Evolutionary conservation across 768 basidiomycete species (phyloP), one percentile per base, ranked within the genome.

Genomic region (Tulasnella calospora): DNA sequence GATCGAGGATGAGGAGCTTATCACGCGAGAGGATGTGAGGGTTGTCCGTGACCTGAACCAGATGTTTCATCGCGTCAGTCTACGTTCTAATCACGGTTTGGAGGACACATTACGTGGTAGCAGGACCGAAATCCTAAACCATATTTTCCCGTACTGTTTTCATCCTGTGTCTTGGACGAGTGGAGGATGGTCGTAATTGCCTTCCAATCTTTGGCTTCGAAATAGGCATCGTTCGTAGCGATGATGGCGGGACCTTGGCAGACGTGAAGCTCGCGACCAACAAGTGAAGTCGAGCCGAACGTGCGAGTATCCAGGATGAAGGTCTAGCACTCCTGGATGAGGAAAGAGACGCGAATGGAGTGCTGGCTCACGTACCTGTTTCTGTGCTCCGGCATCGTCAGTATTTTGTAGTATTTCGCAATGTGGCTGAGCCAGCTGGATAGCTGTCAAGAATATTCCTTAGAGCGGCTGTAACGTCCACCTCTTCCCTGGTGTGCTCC

Each of bases 201-300:
- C n/a, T 33, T 57, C 75, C 75, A 76, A 23, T 57, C 55, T 27
- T 76, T 76, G 27, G 21, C 27, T 19, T 33, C 19, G 35, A 57
- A 76, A 9, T 61, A 41, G 27, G 46, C 67, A 23, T 76, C 30
- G 41, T 76, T 76, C 30, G 57, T 76, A 17, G 75, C 75, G 33
- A 61, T 46, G 38, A 76, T 35, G 38, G 75, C 75, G 27, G 75
- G 75, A 5, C 75, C 75, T 61, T 76, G 75, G 57, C 75, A 76
- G 55, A n/a, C 27, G 30, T 19, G 27, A 9, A 76, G 75, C n/a
- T 46, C 75, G 3, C 47, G 55, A 76, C 40, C 35, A 15, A 70
- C 55, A 19, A 76, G 55, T 21, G 30, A 10, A n/a, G n/a, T 61
- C 27, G 75, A 55, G 19, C 30, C 27, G 27, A 61, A 76, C 1